Evolutionary conservation across 169 alveolate species (phyloP).

Genomic region (Toxoplasma gondii): DNA sequence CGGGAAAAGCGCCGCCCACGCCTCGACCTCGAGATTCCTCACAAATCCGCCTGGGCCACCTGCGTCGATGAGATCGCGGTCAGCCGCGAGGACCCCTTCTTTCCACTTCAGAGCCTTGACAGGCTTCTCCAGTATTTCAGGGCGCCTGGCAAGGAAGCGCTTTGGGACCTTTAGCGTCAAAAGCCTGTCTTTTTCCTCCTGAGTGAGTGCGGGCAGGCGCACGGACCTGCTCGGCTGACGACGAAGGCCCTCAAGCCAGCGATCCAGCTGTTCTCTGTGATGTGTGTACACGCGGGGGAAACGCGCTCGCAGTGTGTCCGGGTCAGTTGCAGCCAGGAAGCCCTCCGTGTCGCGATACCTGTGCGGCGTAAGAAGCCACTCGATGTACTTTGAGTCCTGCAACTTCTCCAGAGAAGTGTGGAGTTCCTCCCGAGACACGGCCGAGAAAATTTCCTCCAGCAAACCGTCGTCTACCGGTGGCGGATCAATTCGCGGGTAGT

Average conservation of each 20-base stretch:
- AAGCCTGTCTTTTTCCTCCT: neutral
- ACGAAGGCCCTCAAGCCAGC: neutral
- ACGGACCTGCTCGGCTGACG: neutral
- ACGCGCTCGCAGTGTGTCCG: neutral
- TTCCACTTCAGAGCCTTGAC: neutral
- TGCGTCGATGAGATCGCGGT: slow-evolving; percentile 24
- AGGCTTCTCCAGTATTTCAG: neutral
- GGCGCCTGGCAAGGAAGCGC: neutral
- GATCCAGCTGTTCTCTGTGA: slow-evolving; percentile 10
- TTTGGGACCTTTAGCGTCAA: neutral
- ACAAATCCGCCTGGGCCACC: slow-evolving; percentile 30
- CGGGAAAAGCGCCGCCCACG: slow-evolving; percentile 35
- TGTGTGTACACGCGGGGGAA: slow-evolving; percentile 19
- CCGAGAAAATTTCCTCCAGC: slow-evolving; percentile 5
- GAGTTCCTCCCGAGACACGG: slow-evolving; percentile 2
- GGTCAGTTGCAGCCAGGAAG: slow-evolving; percentile 19
- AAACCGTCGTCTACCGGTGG: slow-evolving; percentile 21
- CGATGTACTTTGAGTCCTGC: neutral
- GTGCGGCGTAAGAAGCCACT: slow-evolving; percentile 20
- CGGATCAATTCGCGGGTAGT: neutral
- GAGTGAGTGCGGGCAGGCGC: slow-evolving; percentile 1
- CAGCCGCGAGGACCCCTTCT: neutral
- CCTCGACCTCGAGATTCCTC: slow-evolving; percentile 10
- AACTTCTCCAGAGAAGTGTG: neutral
- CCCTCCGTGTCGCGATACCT: neutral